Percentiles rank a stretch among this genome's conserved stretches.
Conservation (phyloP, 208 protist genomes). For the Leishmania major region DNA sequence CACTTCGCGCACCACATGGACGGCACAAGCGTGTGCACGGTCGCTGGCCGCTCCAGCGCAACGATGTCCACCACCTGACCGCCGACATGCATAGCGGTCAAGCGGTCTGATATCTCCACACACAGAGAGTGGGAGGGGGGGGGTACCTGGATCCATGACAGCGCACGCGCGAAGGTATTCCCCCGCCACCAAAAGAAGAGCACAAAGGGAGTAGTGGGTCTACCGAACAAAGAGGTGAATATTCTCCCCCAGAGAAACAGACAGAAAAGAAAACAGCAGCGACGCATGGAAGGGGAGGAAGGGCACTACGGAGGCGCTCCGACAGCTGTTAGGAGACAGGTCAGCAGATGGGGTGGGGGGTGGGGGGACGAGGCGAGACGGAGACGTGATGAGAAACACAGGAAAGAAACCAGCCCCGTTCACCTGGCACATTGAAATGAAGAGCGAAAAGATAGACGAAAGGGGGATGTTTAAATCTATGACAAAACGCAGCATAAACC, state of each 20-base stretch:
- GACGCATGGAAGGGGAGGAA: not conserved
- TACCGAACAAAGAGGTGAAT: not conserved
- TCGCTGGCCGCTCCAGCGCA: too few relatives aligned
- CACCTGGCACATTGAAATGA: not conserved
- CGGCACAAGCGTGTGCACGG: not conserved
- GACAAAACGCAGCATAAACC: not conserved
- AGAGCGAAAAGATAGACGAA: not conserved
- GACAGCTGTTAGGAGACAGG: not conserved
- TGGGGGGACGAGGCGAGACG: not conserved
- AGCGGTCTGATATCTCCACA: too few relatives aligned
- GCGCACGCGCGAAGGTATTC: too few relatives aligned
- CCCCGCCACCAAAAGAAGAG: not conserved
- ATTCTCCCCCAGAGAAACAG: not conserved
- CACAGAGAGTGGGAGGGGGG: too few relatives aligned
- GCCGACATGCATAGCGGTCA: not conserved
- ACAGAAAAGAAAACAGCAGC: not conserved
- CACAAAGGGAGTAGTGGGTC: not conserved
- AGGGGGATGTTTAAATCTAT: not conserved
- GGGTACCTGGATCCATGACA: too few relatives aligned
- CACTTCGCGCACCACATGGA: too few relatives aligned
- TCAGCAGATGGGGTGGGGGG: not conserved
- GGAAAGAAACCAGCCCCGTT: not conserved
- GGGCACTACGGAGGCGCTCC: not conserved
- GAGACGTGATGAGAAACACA: not conserved
- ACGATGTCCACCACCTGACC: not conserved